A percentile compares a stretch with the other conserved stretches of the same genome.
These are phyloP conservation scores for Butyriboletus appendiculatus DNA, from an alignment of 1,284 basidiomycete genomes.

Conservation along the genomic window DNA sequence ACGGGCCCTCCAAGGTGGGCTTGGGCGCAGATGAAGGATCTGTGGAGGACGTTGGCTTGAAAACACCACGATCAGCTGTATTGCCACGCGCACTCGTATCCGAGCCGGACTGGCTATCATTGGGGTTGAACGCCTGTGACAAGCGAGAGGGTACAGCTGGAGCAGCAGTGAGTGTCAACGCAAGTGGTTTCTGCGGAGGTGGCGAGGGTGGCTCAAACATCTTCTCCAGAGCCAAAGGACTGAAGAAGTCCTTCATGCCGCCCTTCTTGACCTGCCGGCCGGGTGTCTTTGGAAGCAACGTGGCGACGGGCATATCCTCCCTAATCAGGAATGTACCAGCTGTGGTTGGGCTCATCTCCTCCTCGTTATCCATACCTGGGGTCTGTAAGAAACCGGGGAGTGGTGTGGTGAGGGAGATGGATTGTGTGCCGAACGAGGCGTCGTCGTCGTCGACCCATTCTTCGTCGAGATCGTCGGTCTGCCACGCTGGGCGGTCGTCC, in stretches of 20 bases:
- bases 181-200: conserved; percentile 38
- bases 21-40: conserved; percentile 24
- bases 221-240: conserved; percentile 77
- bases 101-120: conserved; percentile 31
- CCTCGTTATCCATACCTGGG: conserved; percentile 38
- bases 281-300: conserved; percentile 64
- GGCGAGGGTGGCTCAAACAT: conserved; percentile 93
- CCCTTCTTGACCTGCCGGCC: conserved; percentile 58
- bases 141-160: conserved; percentile 40
- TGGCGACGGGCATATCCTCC: conserved; percentile 61
- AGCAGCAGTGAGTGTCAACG: conserved; percentile 29
- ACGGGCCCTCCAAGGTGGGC: conserved; percentile 55
- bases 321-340: conserved; percentile 81
- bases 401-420: conserved; percentile 61
- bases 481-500: conserved; percentile 60
- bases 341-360: conserved; percentile 29
- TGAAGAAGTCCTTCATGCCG: conserved; percentile 80
- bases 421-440: conserved; percentile 43
- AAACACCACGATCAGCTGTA: conserved; percentile 8
- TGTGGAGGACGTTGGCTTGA: conserved; percentile 22
- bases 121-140: conserved; percentile 33
- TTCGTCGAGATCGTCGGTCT: conserved; percentile 76
- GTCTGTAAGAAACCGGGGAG: conserved; percentile 53
- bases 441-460: conserved; percentile 71
- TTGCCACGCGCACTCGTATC: conserved; percentile 13